These are phyloP conservation scores for Chaetomium globosum DNA, from an alignment of 2,329 filamentous ascomycete species.

Conservation along the genomic window DNA sequence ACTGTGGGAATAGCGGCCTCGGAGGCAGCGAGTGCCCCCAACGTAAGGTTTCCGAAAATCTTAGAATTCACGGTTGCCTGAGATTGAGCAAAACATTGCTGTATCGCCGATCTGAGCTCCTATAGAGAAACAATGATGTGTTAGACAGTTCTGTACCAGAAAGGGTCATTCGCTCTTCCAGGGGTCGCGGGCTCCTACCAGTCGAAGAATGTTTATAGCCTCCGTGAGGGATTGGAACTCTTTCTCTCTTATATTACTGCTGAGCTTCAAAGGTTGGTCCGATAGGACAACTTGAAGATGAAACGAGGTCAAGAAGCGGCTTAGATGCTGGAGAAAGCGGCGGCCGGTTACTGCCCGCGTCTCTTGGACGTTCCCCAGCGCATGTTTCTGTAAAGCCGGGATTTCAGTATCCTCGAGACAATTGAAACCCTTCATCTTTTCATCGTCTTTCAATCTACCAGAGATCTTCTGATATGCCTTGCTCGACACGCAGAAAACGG, in stretches of 20 bases:
- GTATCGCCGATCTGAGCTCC: no score
- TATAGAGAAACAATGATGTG: no score
- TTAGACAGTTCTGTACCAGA: no score
- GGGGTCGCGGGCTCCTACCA: no score
- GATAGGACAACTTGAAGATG: slow-evolving; percentile 31
- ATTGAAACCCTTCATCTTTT: slow-evolving; percentile 53
- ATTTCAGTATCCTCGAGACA: slow-evolving; percentile 57
- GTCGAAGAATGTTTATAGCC: no score
- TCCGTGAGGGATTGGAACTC: slow-evolving; percentile 25
- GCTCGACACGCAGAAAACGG: slow-evolving; percentile 61
- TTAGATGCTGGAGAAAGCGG: slow-evolving; percentile 55
- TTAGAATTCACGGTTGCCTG: no score
- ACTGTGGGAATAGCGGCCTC: slow-evolving; percentile 37
- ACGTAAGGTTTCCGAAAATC: no score
- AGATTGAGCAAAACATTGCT: no score
- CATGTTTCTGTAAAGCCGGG: slow-evolving; percentile 60
- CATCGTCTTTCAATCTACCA: slow-evolving; percentile 54
- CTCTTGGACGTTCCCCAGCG: slow-evolving; percentile 53
- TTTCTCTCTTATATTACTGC: slow-evolving; percentile 19
- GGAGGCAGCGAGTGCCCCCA: no score
- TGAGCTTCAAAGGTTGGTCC: slow-evolving; percentile 11
- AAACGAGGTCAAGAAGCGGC: slow-evolving; percentile 56
- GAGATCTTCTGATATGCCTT: slow-evolving; percentile 22
- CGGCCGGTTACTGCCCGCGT: slow-evolving; percentile 46
- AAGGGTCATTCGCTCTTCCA: no score